Conservation (phyloP, 306 rosid genomes). For the Prunus mongolica region DNA sequence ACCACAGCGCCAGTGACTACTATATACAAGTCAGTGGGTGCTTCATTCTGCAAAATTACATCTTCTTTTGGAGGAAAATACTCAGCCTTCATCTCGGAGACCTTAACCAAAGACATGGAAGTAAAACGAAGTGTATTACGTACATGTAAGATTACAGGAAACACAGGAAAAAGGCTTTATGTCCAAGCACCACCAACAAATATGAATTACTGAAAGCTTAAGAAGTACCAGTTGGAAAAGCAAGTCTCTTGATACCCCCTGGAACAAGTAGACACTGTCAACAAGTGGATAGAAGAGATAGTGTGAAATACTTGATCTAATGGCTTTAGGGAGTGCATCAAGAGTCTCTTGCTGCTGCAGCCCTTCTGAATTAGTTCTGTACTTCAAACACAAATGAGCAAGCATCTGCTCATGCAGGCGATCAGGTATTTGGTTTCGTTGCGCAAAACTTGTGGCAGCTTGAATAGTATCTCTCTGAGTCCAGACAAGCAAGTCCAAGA, state of each 20-base stretch:
- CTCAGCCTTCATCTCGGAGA: constrained; percentile 85
- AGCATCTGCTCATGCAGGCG: constrained; percentile 82
- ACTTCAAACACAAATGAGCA: constrained; percentile 68
- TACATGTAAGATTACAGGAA: background rate
- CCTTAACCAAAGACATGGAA: constrained; percentile 37
- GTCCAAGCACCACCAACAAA: background rate
- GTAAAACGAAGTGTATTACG: background rate
- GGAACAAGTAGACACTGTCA: constrained; percentile 59
- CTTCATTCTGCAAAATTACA: constrained; percentile 74
- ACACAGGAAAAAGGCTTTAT: background rate
- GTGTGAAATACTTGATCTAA: constrained; percentile 60
- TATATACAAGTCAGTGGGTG: constrained; percentile 80
- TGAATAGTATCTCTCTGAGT: constrained; percentile 65
- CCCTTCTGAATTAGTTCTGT: constrained; percentile 75
- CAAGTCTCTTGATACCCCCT: constrained; percentile 66
- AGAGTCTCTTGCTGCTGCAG: constrained; percentile 80
- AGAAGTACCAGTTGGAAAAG: constrained; percentile 76
- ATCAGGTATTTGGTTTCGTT: constrained; percentile 56
- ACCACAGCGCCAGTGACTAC: constrained; percentile 69
- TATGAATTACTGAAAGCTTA: background rate
- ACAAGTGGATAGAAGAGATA: constrained; percentile 58
- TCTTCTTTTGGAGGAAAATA: constrained; percentile 93
- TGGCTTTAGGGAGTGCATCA: constrained; percentile 79
- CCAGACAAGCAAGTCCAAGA: constrained; percentile 16
- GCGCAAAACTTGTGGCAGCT: constrained; percentile 63